phyloP scores from a whole-genome alignment of 306 rosid species.

The Oxytropis ochrocephala region DNA sequence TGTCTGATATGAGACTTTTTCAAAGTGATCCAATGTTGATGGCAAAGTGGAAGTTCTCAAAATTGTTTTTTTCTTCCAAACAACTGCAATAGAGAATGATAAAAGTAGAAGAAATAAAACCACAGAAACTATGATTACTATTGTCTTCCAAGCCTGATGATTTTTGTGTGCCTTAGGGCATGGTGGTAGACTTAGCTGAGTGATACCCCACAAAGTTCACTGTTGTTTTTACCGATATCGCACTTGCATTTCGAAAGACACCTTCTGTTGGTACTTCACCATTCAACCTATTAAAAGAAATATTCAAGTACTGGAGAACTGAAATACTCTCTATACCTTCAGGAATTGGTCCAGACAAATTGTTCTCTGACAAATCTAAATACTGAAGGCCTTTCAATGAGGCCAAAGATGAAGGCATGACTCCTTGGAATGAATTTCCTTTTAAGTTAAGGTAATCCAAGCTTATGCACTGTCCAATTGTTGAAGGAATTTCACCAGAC shows the following conservation, averaged over 20 bases:
- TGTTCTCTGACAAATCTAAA: slow-evolving; percentile 17
- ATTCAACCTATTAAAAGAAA: slow-evolving; percentile 9
- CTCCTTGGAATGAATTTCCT: slow-evolving; percentile 24
- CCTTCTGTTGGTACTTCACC: slow-evolving; percentile 21
- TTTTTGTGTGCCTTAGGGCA: background rate
- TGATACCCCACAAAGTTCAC: slow-evolving; percentile 20
- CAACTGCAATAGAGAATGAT: background rate
- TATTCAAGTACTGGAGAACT: slow-evolving; percentile 1
- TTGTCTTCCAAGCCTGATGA: slow-evolving; percentile 8
- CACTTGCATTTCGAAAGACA: slow-evolving; percentile 15
- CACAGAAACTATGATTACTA: background rate
- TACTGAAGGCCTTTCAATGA: slow-evolving; percentile 21
- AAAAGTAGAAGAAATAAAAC: background rate
- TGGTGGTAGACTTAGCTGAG: slow-evolving; percentile 11
- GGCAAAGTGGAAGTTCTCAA: background rate
- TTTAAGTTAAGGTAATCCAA: slow-evolving; percentile 23
- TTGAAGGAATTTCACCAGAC: slow-evolving; percentile 32
- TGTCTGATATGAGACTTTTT: slow-evolving; percentile 13
- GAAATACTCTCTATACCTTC: background rate
- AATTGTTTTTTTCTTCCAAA: background rate
- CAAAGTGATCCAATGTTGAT: background rate
- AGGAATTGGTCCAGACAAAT: slow-evolving; percentile 21
- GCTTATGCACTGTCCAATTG: slow-evolving; percentile 19
- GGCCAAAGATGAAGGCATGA: slow-evolving; percentile 30
- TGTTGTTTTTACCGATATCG: background rate